Base-by-base conservation (phyloP, 2,329 filamentous ascomycete genomes). In the Botrytis cinerea region DNA sequence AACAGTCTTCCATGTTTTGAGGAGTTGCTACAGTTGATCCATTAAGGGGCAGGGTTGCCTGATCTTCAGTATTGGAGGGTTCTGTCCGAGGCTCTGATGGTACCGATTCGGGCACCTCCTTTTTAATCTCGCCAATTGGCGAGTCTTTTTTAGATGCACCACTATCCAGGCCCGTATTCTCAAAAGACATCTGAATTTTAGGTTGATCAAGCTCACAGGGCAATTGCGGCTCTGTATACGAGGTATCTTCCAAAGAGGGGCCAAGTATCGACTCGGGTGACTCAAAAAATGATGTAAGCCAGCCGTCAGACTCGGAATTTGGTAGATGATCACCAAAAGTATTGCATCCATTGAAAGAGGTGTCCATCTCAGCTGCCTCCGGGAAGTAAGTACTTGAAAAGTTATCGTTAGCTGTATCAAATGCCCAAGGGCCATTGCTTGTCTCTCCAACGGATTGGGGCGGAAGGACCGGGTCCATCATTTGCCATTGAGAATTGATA, bases 1-100 rank as follows among this genome's bases (percentile, higher is more conserved):
- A 57, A 32, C 48, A 69, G 8, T 69, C 66, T 57, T 69, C 66
- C 66, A 69, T 69, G 6, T 69, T 69, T 57, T 38, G 66, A 57
- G 48, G 35, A 45, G 66, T 9, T 57, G 10, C n/a, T 18, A 57
- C n/a, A 10, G 18, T 16, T 12, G 10, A 18, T 22, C 22, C 18
- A 59, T 6, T 45, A 1, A 38, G n/a, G n/a, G 7, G n/a, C 45
- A 20, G 25, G 32, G 5, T 57, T 57, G n/a, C 9, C 25, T 45
- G 35, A 20, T 43, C 66, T 22, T 32, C 18, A 3, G 18, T 2
- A 32, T 20, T 28, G 12, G 25, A 16, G 0, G 22, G 2, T 25
- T 69, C 38, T 45, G 22, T 32, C 35, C 7, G 35, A 22, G 51
- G 7, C 38, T 69, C 51, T 57, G 48, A 43, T 25, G 38, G 35